These are phyloP conservation scores for Cardamine chenopodiifolia DNA, from an alignment of 345 rosid species.

Conservation along the genomic window DNA sequence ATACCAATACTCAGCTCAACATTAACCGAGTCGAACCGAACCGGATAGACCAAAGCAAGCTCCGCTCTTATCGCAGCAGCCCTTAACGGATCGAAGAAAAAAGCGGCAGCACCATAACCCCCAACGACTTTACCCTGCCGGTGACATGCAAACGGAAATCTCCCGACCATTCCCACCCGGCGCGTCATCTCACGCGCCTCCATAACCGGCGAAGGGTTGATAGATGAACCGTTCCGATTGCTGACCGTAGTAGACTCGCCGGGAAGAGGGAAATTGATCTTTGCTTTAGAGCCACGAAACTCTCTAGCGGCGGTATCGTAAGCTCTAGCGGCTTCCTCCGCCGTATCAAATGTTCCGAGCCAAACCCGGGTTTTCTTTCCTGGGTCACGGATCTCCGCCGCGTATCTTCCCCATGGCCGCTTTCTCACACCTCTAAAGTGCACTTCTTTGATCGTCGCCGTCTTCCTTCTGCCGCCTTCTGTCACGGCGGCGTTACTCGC, in stretches of 20 bases:
- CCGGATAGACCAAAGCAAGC: constrained; percentile 48
- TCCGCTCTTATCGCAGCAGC: constrained; percentile 45
- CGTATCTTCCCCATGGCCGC: constrained; percentile 80
- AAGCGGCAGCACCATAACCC: constrained; percentile 42
- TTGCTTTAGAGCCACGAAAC: constrained; percentile 70
- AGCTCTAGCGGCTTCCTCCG: constrained; percentile 68
- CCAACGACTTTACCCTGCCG: constrained; percentile 36
- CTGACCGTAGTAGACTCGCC: constrained; percentile 15
- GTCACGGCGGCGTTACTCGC: background rate
- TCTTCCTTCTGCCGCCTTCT: background rate
- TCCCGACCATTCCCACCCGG: constrained; percentile 31
- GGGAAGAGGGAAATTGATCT: constrained; percentile 61
- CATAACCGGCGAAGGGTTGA: constrained; percentile 44
- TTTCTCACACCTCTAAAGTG: constrained; percentile 69
- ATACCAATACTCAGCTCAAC: constrained; percentile 35
- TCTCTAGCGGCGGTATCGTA: constrained; percentile 68
- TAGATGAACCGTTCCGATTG: constrained; percentile 34
- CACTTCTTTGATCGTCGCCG: constrained; percentile 34
- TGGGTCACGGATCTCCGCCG: constrained; percentile 84
- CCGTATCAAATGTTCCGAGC: constrained; percentile 75
- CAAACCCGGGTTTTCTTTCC: constrained; percentile 68
- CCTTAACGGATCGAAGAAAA: constrained; percentile 41
- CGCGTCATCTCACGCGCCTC: constrained; percentile 45
- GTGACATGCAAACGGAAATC: constrained; percentile 56
- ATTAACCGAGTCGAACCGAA: constrained; percentile 50